Evolutionary conservation across 2,329 filamentous ascomycete genomes (phyloP).

Genomic region (Trichoderma gracile): DNA sequence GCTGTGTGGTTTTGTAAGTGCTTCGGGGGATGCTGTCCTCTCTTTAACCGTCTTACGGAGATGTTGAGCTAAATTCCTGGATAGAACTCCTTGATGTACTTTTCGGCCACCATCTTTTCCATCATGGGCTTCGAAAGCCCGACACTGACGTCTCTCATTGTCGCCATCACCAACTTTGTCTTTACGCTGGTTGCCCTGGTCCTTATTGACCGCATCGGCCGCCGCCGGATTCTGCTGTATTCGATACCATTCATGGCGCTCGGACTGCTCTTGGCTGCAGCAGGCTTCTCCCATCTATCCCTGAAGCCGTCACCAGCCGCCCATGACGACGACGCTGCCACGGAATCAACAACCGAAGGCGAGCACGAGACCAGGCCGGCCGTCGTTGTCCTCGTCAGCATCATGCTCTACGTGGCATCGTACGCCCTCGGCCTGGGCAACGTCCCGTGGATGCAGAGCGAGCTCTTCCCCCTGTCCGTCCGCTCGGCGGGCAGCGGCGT

Average conservation of each 20-base stretch:
- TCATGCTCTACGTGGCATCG: slow-evolving; percentile 80
- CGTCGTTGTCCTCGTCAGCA: slow-evolving; percentile 66
- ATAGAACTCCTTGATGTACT: slow-evolving; percentile 89
- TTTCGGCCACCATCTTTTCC: slow-evolving; percentile 78
- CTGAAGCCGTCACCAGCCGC: slow-evolving; percentile 38
- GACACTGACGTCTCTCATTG: slow-evolving; percentile 75
- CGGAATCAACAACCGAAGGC: slow-evolving; percentile 22
- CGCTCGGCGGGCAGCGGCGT: slow-evolving; percentile 71
- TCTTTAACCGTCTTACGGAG: neutral
- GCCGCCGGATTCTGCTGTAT: slow-evolving; percentile 75
- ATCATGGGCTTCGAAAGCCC: slow-evolving; percentile 76
- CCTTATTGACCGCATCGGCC: slow-evolving; percentile 76
- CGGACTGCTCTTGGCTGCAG: slow-evolving; percentile 69
- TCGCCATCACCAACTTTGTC: slow-evolving; percentile 80
- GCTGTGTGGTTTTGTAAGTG: slow-evolving; percentile 74
- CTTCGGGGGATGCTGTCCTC: too few species aligned
- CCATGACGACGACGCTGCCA: slow-evolving; percentile 31
- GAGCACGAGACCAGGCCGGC: slow-evolving; percentile 42
- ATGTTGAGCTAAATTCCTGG: neutral
- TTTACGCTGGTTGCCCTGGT: slow-evolving; percentile 75
- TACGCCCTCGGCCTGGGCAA: slow-evolving; percentile 89
- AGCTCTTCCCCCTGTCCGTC: slow-evolving; percentile 79
- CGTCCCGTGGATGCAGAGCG: slow-evolving; percentile 94
- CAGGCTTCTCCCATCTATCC: slow-evolving; percentile 69
- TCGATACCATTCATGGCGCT: slow-evolving; percentile 82